phyloP scores from a whole-genome alignment of 345 rosid genomes.

The Brassica incana region DNA sequence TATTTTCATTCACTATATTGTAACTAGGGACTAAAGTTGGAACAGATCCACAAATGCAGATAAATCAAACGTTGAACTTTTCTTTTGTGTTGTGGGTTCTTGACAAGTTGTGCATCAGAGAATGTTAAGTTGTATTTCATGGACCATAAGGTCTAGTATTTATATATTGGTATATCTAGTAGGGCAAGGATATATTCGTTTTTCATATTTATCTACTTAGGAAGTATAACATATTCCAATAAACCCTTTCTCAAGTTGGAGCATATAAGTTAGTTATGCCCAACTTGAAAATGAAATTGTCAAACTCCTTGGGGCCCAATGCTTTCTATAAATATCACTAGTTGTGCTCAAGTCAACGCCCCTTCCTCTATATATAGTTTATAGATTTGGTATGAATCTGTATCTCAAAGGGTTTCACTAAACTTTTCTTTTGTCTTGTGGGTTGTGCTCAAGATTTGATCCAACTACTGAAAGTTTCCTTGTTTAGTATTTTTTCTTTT shows the following conservation, averaged over 20 bases:
- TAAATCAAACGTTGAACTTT: not conserved
- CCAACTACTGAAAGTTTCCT: not conserved
- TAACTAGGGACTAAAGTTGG: not conserved
- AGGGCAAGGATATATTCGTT: not conserved
- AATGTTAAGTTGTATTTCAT: not conserved
- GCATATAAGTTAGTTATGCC: not conserved
- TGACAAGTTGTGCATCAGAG: not conserved
- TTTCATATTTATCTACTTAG: not conserved
- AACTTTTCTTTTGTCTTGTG: not conserved
- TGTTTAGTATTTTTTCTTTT: not conserved
- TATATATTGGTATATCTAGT: not conserved
- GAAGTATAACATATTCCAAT: not conserved
- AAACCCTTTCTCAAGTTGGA: not conserved
- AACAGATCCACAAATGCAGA: not conserved
- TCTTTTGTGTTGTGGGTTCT: not conserved
- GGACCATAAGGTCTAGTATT: not conserved
- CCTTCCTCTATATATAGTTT: not conserved
- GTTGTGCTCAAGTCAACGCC: not conserved
- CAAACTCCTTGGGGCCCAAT: not conserved
- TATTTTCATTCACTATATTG: not conserved
- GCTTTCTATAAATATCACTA: not conserved
- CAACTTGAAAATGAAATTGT: not conserved
- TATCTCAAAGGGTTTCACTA: not conserved
- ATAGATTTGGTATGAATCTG: not conserved
- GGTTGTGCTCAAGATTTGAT: not conserved